Conservation (phyloP, 352 stramenopile species). For the Globisporangium paddicum region DNA sequence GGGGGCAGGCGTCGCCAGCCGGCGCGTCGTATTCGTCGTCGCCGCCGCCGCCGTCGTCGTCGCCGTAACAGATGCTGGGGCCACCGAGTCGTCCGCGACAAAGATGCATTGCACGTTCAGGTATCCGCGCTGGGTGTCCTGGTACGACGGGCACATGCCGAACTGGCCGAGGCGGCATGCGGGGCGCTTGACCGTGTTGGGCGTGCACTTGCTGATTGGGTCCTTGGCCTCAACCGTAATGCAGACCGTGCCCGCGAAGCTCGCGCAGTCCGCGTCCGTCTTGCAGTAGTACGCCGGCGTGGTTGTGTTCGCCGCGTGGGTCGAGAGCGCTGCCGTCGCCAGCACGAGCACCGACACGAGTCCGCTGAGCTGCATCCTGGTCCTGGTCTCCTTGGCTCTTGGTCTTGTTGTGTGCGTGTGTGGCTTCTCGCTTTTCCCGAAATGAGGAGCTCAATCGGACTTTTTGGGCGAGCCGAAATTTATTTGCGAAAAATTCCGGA, state of each 20-base stretch:
- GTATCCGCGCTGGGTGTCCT: conserved; percentile 61
- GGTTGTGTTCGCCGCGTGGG: conserved; percentile 5
- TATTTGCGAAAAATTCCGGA: neutral
- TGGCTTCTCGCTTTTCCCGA: neutral
- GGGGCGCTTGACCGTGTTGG: conserved; percentile 64
- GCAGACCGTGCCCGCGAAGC: conserved; percentile 63
- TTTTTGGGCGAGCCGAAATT: neutral
- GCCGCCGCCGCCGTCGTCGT: neutral
- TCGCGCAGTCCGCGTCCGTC: conserved; percentile 65
- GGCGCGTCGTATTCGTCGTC: conserved; percentile 1
- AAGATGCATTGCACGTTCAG: conserved; percentile 85
- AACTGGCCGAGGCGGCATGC: conserved; percentile 59
- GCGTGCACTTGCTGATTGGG: conserved; percentile 75
- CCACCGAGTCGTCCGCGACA: conserved; percentile 48
- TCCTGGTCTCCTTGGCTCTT: neutral
- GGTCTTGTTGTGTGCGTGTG: neutral
- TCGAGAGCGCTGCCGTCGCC: conserved; percentile 8
- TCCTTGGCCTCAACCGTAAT: conserved; percentile 76
- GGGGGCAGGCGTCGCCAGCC: conserved; percentile 3
- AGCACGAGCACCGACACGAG: conserved; percentile 14
- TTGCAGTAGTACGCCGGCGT: conserved; percentile 47
- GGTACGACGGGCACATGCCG: conserved; percentile 79
- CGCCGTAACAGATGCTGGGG: conserved; percentile 9
- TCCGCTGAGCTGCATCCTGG: conserved; percentile 10
- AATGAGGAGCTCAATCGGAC: neutral